A percentile compares a stretch with the other conserved stretches of the same genome.
Conservation (phyloP, 305 asterid genomes). For the Withania somnifera region DNA sequence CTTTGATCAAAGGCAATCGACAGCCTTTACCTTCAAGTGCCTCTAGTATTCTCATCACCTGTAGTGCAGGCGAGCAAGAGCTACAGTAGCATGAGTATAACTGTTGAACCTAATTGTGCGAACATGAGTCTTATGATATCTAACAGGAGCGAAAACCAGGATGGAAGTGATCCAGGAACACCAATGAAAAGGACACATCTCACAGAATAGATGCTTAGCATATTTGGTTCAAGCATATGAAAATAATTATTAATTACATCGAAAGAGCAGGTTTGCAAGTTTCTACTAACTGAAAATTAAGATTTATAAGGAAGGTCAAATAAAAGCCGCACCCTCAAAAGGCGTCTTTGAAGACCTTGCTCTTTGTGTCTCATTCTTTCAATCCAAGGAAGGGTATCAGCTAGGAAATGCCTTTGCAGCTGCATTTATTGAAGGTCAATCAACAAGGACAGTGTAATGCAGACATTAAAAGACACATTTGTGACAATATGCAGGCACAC, state of each 20-base stretch:
- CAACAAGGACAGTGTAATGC: neutral
- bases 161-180: neutral
- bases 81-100: neutral
- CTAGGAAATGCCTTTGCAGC: conserved; percentile 95
- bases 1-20: conserved; percentile 75
- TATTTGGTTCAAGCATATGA: neutral
- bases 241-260: neutral
- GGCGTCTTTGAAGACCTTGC: conserved; percentile 88
- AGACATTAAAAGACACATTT: neutral
- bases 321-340: conserved; percentile 50
- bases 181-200: neutral
- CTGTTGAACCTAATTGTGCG: neutral
- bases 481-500: neutral
- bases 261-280: neutral
- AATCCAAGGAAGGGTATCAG: conserved; percentile 79
- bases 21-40: conserved; percentile 84
- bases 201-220: neutral
- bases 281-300: neutral
- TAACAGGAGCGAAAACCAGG: neutral
- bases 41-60: conserved; percentile 89
- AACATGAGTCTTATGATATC: neutral
- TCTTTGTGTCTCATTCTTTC: conserved; percentile 91
- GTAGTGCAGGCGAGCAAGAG: conserved; percentile 9
- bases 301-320: neutral
- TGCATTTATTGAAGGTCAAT: conserved; percentile 19